Evolutionary conservation across 139 green algal species (phyloP).

Genomic region (Haematococcus sp.): DNA sequence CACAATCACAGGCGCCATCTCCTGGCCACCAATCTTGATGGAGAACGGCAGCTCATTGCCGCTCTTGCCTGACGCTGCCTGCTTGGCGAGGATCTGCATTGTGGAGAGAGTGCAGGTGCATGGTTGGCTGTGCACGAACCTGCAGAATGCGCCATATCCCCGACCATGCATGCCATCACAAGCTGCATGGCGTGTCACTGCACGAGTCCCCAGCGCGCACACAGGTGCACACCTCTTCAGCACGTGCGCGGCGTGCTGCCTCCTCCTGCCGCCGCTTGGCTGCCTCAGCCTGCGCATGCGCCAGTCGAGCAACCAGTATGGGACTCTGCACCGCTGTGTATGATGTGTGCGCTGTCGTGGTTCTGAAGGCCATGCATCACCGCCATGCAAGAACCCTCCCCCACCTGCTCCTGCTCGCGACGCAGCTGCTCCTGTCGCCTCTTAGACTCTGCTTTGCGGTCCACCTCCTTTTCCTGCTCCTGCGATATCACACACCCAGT

Average conservation of each 20-base stretch:
- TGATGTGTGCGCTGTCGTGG: background rate
- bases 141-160: background rate
- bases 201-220: background rate
- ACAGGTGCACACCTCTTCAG: background rate
- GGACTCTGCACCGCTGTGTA: background rate
- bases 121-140: no score
- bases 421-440: conserved; percentile 6
- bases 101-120: no score
- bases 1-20: conserved; percentile 34
- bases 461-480: background rate
- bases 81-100: conserved; percentile 11
- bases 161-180: background rate
- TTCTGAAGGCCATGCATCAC: background rate
- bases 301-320: background rate
- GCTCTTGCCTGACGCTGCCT: background rate
- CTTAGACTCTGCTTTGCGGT: background rate
- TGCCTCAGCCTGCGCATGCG: background rate
- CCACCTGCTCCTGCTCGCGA: background rate
- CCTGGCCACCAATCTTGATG: conserved; percentile 13
- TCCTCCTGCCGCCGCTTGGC: background rate
- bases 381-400: background rate
- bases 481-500: conserved; percentile 1
- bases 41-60: conserved; percentile 24
- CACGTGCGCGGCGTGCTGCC: conserved; percentile 3
- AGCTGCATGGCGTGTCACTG: background rate